These are phyloP conservation scores for Ascochyta rabiei DNA, from an alignment of 2,329 filamentous ascomycete species.

Conservation along the genomic window DNA sequence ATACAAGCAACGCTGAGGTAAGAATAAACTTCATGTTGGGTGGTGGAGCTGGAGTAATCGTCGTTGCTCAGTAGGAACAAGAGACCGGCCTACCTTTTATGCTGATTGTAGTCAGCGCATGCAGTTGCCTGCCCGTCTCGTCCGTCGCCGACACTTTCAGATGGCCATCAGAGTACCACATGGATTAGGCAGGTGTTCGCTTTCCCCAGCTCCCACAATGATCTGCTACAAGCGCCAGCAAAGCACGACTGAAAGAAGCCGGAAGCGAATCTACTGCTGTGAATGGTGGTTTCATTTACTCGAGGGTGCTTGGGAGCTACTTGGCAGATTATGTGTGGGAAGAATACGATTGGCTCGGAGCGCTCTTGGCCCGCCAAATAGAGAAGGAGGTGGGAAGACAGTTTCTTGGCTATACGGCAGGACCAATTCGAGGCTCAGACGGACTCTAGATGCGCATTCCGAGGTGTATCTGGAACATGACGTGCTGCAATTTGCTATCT, in stretches of 20 bases:
- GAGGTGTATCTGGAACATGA: conserved; percentile 19
- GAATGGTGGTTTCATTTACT: conserved; percentile 39
- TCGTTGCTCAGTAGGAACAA: neutral
- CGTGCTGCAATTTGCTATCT: conserved; percentile 18
- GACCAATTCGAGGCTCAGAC: conserved; percentile 18
- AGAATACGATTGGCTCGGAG: conserved; percentile 27
- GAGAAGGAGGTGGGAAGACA: conserved; percentile 26
- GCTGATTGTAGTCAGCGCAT: neutral
- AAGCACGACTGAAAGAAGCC: conserved; percentile 24
- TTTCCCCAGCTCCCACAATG: conserved; percentile 10
- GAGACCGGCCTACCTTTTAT: conserved; percentile 21
- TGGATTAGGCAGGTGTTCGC: conserved; percentile 34
- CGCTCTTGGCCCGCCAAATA: conserved; percentile 8
- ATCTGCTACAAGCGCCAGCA: conserved; percentile 29
- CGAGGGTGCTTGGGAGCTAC: conserved; percentile 28
- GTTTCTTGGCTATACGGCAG: conserved; percentile 23
- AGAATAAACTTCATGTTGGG: conserved; percentile 40
- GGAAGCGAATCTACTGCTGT: conserved; percentile 17
- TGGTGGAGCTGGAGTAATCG: conserved; percentile 5
- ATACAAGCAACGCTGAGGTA: conserved; percentile 33
- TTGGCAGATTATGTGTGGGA: conserved; percentile 9
- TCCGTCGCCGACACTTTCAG: conserved; percentile 15
- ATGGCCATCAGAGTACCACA: conserved; percentile 15
- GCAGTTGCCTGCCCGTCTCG: conserved; percentile 30
- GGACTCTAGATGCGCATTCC: conserved; percentile 12